phyloP scores from a whole-genome alignment of 352 stramenopile species.

The Globisporangium carolinianum region DNA sequence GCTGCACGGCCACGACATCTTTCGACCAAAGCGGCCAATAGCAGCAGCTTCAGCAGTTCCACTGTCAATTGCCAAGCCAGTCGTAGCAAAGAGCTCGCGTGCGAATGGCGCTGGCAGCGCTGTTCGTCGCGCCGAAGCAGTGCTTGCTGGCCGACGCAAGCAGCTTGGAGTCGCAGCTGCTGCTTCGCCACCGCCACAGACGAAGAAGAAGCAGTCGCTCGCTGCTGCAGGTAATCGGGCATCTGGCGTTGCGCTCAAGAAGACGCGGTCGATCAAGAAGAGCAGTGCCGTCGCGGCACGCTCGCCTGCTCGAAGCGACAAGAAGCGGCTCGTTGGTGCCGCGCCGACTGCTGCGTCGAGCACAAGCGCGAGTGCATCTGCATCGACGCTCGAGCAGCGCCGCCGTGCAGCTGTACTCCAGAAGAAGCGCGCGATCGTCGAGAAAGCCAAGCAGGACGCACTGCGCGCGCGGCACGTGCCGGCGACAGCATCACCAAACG shows the following conservation, averaged over 20 bases:
- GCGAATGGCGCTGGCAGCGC: not conserved
- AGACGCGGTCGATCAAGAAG: conserved; percentile 15
- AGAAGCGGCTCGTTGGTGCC: not conserved
- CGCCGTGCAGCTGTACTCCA: conserved; percentile 9
- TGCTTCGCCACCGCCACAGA: not conserved
- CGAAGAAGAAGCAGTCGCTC: conserved; percentile 7
- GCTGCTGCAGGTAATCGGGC: not conserved
- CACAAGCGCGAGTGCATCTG: conserved; percentile 5
- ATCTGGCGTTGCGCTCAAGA: conserved; percentile 7
- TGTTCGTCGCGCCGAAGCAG: conserved; percentile 7
- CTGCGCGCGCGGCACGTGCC: not conserved
- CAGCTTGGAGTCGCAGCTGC: not conserved
- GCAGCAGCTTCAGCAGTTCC: too few relatives aligned
- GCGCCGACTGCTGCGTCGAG: not conserved
- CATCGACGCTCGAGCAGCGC: conserved; percentile 11
- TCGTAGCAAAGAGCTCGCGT: conserved; percentile 1
- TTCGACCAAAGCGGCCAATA: conserved; percentile 16
- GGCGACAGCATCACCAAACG: not conserved
- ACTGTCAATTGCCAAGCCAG: not conserved
- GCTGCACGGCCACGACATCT: conserved; percentile 64
- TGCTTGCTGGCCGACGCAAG: conserved; percentile 1
- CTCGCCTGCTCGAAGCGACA: conserved; percentile 1
- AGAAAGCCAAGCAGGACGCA: conserved; percentile 15
- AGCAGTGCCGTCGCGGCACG: not conserved
- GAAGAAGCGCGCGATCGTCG: conserved; percentile 17